Percentiles rank a stretch among this genome's conserved stretches.
Evolutionary conservation across 345 rosid species (phyloP).

Genomic region (Hypericum perforatum): DNA sequence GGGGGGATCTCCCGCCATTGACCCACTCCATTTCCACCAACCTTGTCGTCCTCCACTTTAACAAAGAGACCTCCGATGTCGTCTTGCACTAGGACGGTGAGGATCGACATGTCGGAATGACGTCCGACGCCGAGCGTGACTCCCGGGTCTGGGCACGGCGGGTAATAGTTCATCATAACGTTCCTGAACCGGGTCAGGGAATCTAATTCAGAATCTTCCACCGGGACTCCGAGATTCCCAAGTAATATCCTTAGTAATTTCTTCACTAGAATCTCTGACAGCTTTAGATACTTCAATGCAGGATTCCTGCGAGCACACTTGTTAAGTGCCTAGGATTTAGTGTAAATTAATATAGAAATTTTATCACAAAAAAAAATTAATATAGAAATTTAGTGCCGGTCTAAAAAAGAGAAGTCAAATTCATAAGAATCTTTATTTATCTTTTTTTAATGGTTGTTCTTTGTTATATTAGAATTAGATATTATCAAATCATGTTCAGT

Average conservation of each 20-base stretch:
- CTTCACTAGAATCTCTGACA: conserved; percentile 12
- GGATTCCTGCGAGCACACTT: conserved; percentile 1
- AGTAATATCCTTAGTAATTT: conserved; percentile 16
- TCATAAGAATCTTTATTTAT: too few species aligned
- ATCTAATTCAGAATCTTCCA: conserved; percentile 6
- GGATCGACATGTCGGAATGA: conserved; percentile 22
- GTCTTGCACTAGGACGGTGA: conserved; percentile 25
- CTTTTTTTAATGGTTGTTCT: too few species aligned
- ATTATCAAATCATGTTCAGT: too few species aligned
- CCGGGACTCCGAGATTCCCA: conserved; percentile 12
- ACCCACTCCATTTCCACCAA: background rate
- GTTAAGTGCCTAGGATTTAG: too few species aligned
- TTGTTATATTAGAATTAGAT: too few species aligned
- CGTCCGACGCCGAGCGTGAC: conserved; percentile 14
- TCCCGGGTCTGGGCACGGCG: conserved; percentile 21
- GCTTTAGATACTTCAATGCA: conserved; percentile 15
- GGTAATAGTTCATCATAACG: conserved; percentile 17
- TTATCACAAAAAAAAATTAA: too few species aligned
- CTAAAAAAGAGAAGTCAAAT: too few species aligned
- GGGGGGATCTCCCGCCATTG: conserved; percentile 27
- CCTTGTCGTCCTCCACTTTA: background rate
- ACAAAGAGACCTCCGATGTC: conserved; percentile 20
- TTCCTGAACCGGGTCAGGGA: conserved; percentile 7
- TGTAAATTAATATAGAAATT: too few species aligned
- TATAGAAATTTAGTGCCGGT: too few species aligned